Evolutionary conservation across 495 filamentous ascomycete genomes (phyloP).

Genomic region (Xylaria longipes): DNA sequence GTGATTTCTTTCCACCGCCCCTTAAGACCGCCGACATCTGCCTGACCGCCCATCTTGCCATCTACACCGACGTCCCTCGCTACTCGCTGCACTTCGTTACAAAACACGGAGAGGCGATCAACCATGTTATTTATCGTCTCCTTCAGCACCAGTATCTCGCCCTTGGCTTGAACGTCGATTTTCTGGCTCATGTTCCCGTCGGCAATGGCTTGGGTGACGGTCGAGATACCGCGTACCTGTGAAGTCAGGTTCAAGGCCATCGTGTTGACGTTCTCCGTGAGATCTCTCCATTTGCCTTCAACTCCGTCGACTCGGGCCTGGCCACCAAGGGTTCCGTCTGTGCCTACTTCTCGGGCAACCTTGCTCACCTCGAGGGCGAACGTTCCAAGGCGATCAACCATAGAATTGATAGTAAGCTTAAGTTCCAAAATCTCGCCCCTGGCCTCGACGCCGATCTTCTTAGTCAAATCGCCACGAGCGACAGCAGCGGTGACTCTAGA

Average conservation of each 20-base stretch:
- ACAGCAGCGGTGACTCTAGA: slow-evolving; percentile 98
- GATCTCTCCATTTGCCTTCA: slow-evolving; percentile 98
- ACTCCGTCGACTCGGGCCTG: slow-evolving; percentile 97
- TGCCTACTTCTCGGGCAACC: slow-evolving; percentile 97
- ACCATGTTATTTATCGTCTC: slow-evolving; percentile 99
- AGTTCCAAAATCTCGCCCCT: slow-evolving; percentile 94
- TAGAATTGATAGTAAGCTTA: slow-evolving; percentile 98
- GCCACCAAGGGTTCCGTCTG: slow-evolving; percentile 92
- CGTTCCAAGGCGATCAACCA: slow-evolving; percentile 96
- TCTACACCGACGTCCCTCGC: slow-evolving; percentile 97
- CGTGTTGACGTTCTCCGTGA: slow-evolving; percentile 93
- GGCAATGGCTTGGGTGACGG: slow-evolving; percentile 96
- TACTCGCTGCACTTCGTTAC: slow-evolving; percentile 94
- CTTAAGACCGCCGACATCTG: slow-evolving; percentile 90
- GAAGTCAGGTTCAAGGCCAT: slow-evolving; percentile 97
- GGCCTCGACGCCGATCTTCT: slow-evolving; percentile 95
- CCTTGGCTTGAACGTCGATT: slow-evolving; percentile 94
- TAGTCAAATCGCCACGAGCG: slow-evolving; percentile 89
- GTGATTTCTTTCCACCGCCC: slow-evolving; percentile 99
- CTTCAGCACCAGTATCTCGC: slow-evolving; percentile 91
- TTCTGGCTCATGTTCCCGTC: slow-evolving; percentile 92
- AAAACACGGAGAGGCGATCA: slow-evolving; percentile 92
- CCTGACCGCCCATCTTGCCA: slow-evolving; percentile 98
- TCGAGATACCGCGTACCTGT: slow-evolving; percentile 88
- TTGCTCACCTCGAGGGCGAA: slow-evolving; percentile 99